phyloP scores from a whole-genome alignment of 176 grass and related monocot genomes.

The Pharus latifolius region DNA sequence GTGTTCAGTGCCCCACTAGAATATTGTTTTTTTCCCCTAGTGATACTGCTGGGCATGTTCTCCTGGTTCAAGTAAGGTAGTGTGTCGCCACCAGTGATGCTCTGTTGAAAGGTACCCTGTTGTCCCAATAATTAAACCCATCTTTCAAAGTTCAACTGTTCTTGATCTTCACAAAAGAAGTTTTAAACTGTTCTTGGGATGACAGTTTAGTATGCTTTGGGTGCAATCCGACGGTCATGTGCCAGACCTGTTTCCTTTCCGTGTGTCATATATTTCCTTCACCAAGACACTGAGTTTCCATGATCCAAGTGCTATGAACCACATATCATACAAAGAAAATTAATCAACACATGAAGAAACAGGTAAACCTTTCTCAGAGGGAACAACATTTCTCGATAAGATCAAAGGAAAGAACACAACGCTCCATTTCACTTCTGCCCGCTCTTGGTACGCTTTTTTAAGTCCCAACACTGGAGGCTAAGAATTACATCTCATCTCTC shows the following conservation, averaged over 20 bases:
- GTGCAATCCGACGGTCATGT: no score
- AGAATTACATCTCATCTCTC: not conserved
- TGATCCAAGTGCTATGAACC: no score
- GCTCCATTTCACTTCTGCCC: not conserved
- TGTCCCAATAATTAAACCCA: not conserved
- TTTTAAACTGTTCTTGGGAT: no score
- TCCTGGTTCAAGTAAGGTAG: not conserved
- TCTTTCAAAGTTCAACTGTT: not conserved
- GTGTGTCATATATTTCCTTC: no score
- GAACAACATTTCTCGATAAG: not conserved
- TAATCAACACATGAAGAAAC: no score
- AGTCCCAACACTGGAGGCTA: not conserved
- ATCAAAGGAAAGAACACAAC: not conserved
- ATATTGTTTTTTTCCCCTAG: not conserved
- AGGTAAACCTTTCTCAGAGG: no score
- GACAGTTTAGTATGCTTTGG: no score
- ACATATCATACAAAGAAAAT: no score
- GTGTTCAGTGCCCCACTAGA: no score
- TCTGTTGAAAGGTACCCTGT: not conserved
- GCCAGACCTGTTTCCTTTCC: no score
- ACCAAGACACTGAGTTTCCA: no score
- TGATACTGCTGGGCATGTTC: not conserved
- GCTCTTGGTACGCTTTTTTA: not conserved
- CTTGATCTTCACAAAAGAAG: no score
- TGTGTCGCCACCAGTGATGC: slow-evolving; percentile 15